Base-by-base conservation (phyloP, 2,329 filamentous ascomycete genomes). In the Talaromyces rugulosus region DNA sequence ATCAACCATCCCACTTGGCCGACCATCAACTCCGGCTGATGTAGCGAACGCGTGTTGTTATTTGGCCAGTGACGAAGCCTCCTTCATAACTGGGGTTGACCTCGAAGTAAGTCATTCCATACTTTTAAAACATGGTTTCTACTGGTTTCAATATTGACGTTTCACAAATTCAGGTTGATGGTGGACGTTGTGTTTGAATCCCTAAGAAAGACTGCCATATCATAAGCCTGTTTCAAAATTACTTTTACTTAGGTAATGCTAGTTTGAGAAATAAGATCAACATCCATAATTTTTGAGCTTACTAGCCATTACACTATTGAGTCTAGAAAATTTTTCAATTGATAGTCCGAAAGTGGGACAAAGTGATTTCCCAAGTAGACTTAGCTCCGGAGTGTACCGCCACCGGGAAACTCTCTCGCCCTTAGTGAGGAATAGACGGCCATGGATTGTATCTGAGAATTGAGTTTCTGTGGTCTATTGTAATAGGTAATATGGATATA, bases 1-100 rank as follows among this genome's bases (percentile, higher is more conserved):
- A 23, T 72, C 75, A 23, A 78, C 76, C 64, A 75, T 80, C 27
- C 78, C 77, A 0, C 60, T 81, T 36, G 78, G 78, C 9, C 71
- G 78, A 28, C 65, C 77, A 31, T 76, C 75, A 18, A 76, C 78
- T 18, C 72, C 74, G 1, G 78, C 80, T 8, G 89, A 92, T 71
- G 83, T 92, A 40, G 89, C 87, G 2, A 90, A 90, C 68, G 87
- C 88, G 33, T 87, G 85, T 64, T 81, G 87, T n/a, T 92, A 88
- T 70, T 72, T 92, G 55, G 87, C 87, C 1, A 89, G 87, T 63
- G 87, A 91, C 30, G 89, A 92, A 69, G 87, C 86, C 0, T 81
- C 79, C 3, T 91, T 92, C 68, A 84, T 92, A 65, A 91, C 88
- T 0, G 89, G 89, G 0, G 82, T 87, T n/a, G 88, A 89, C 64